These are phyloP conservation scores for Clitoria ternatea DNA, from an alignment of 306 rosid species.

Conservation along the genomic window DNA sequence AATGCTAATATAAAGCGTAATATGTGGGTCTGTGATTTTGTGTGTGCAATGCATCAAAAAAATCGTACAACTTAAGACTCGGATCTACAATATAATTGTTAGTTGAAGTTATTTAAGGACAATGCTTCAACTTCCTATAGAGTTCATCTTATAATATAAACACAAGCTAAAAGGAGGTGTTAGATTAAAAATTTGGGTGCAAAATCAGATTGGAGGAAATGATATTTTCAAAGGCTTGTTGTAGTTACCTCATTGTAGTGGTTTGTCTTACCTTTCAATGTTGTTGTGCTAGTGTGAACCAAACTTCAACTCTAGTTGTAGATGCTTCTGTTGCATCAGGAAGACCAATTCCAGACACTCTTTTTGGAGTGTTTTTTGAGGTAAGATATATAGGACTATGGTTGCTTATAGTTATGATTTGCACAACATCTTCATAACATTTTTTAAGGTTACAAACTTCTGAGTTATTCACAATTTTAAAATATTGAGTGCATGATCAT, in stretches of 20 bases:
- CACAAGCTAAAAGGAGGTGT: no score
- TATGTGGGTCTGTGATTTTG: no score
- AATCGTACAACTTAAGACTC: no score
- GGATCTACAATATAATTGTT: no score
- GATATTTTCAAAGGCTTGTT: constrained; percentile 36
- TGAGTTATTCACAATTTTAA: neutral
- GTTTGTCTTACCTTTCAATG: constrained; percentile 30
- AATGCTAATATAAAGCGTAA: no score
- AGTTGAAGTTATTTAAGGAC: no score
- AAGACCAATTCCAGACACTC: constrained; percentile 49
- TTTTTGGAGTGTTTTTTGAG: constrained; percentile 80
- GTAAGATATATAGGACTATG: constrained; percentile 24
- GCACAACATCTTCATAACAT: neutral
- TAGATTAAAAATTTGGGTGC: constrained; percentile 12
- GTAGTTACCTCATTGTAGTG: constrained; percentile 32
- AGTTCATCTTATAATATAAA: no score
- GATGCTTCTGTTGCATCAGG: constrained; percentile 57
- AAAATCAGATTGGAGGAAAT: constrained; percentile 27
- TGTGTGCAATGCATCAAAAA: no score
- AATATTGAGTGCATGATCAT: neutral
- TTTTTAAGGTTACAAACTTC: neutral
- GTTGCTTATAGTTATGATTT: neutral
- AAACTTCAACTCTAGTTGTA: constrained; percentile 41
- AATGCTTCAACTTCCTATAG: no score
- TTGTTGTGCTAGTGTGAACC: constrained; percentile 32